Percentiles rank a stretch among this genome's conserved stretches.
phyloP scores from a whole-genome alignment of 179 eudicot genomes.

The Vitellaria paradoxa region DNA sequence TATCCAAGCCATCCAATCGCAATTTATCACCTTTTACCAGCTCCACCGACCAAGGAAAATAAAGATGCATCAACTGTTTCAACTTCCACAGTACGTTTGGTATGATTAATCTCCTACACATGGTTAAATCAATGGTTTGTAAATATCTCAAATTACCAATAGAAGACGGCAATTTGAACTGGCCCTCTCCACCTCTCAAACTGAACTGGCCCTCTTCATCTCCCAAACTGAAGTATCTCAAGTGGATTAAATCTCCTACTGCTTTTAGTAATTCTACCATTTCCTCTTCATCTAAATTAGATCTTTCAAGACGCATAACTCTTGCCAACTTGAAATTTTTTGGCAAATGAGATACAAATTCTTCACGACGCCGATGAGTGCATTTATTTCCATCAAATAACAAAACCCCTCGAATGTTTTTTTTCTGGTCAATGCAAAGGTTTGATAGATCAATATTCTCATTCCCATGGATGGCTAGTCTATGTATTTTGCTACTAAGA shows the following conservation, averaged over 20 bases:
- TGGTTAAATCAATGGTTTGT: constrained; percentile 39
- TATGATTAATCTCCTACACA: no score
- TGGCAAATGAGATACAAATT: background rate
- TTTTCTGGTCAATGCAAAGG: background rate
- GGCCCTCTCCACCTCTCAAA: no score
- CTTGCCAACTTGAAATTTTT: constrained; percentile 19
- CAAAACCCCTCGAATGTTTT: background rate
- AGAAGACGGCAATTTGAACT: background rate
- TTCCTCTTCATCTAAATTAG: background rate
- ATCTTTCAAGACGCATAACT: constrained; percentile 28
- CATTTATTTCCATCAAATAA: background rate
- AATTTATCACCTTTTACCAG: background rate
- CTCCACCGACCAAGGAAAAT: background rate
- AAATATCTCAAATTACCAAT: background rate
- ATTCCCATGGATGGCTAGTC: background rate
- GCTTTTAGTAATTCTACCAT: constrained; percentile 8
- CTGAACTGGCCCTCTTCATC: no score
- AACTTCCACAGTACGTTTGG: constrained; percentile 19
- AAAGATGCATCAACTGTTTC: background rate
- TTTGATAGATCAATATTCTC: background rate
- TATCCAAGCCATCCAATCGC: background rate
- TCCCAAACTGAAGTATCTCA: no score
- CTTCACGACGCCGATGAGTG: background rate
- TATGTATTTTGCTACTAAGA: background rate
- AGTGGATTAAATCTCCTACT: background rate